Evolutionary conservation across 2,329 filamentous ascomycete genomes (phyloP), one percentile per base, ranked within the genome.

Genomic region (Phyllosticta ampelicida): DNA sequence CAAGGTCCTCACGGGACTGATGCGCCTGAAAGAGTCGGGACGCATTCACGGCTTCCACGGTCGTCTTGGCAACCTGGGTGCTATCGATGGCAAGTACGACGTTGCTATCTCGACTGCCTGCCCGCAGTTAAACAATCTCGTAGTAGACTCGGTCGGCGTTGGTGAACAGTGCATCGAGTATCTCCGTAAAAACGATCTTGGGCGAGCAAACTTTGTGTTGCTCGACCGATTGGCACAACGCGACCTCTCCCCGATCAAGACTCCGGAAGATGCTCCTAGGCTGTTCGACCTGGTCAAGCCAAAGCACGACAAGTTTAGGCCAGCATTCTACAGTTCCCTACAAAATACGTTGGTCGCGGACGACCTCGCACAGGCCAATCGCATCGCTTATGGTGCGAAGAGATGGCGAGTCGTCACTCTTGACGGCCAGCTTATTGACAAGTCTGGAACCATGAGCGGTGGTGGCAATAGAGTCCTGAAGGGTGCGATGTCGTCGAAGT

Each of bases 121-220:
- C 65, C 86, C 89, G 51, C 82, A 87, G 2, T 82, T 99, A 9
- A 90, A 99, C 72, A 96, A 97, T 68, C 91, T 99, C 73, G 92
- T 99, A 9, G 95, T 95, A 0, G 94, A 97, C 66, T 91, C 89
- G 0, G 92, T 97, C 13, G 94, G 97, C 66, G 89, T 90, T 60
- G 94, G 91, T 63, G 94, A 99, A 72, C 91, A 97, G 70, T 99
- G 95, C 72, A 97, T 99, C 62, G 94, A 97, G 68, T 94, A 99
- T 68, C 80, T 99, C 11, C 85, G 94, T 58, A 99, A 97, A 78
- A 99, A 96, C 66, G 96, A 96, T 65, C 84, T 99, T 3, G 94
- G 94, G 11, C 85, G 95, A 65, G 94, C 91, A 60, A 96, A 96
- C 75, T 97, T 99, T 71, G 97, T 99, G 66, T 89, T 94, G 64